Percentiles rank a stretch among this genome's conserved stretches.
These are phyloP conservation scores for Eucalyptus curtisii DNA, from an alignment of 345 rosid genomes.

Conservation along the genomic window DNA sequence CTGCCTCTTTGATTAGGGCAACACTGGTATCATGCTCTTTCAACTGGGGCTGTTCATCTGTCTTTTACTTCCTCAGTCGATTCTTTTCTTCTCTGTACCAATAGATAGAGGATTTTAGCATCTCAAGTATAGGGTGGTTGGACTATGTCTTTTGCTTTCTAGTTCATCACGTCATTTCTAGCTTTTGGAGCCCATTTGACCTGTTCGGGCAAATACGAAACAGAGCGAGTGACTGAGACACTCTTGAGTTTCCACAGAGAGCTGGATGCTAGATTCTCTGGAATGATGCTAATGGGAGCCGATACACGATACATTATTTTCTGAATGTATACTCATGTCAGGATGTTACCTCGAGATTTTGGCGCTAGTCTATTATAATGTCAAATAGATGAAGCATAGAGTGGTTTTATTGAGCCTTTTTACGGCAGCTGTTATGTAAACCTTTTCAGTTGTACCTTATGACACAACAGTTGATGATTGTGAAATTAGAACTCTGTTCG, in stretches of 20 bases:
- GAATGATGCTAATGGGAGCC: not conserved
- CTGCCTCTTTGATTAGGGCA: not conserved
- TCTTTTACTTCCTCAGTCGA: not conserved
- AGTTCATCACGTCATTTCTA: not conserved
- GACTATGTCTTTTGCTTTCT: not conserved
- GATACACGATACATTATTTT: not conserved
- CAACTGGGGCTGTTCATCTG: not conserved
- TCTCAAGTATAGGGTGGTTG: not conserved
- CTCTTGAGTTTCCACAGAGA: not conserved
- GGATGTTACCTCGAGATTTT: not conserved
- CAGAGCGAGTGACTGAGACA: not conserved
- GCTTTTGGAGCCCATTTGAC: not conserved
- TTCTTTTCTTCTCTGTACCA: not conserved
- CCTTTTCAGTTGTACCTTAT: not conserved
- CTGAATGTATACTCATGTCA: not conserved
- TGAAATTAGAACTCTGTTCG: not conserved
- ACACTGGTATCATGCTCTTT: not conserved
- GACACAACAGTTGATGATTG: not conserved
- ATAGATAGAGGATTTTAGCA: not conserved
- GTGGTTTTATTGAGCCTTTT: not conserved
- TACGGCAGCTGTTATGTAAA: not conserved
- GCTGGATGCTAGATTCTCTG: not conserved
- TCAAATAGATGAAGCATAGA: not conserved
- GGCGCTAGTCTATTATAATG: not conserved
- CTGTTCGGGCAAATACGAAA: not conserved